These are phyloP conservation scores for Hygrophila difformis DNA, from an alignment of 257 asterid species.

Conservation along the genomic window DNA sequence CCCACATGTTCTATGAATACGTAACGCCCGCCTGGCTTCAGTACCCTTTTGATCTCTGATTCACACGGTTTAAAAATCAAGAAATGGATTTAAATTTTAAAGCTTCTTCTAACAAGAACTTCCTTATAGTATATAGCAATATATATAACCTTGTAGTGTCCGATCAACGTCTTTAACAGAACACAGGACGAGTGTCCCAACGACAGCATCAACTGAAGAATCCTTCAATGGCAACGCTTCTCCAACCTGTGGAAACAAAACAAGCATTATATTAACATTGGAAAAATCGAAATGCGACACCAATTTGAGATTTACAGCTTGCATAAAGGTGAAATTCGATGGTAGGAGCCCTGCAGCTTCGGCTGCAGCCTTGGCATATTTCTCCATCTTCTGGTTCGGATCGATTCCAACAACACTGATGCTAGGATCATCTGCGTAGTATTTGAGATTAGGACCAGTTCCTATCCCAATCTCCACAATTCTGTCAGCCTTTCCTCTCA, in stretches of 20 bases:
- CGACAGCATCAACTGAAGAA: conserved; percentile 82
- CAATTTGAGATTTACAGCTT: conserved; percentile 41
- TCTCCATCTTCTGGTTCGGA: conserved; percentile 82
- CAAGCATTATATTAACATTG: neutral
- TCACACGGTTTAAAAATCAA: neutral
- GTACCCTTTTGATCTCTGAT: conserved; percentile 89
- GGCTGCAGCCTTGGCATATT: conserved; percentile 67
- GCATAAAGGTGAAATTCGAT: conserved; percentile 52
- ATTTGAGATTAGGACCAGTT: conserved; percentile 82
- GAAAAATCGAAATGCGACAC: neutral
- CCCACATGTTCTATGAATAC: conserved; percentile 85
- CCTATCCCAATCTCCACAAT: conserved; percentile 84
- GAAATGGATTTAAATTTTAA: neutral
- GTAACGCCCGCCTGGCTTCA: conserved; percentile 78
- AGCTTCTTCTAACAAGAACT: too few relatives aligned
- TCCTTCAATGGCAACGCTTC: conserved; percentile 76
- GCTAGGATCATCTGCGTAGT: conserved; percentile 47
- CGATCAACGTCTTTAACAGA: conserved; percentile 70
- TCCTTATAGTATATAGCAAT: too few relatives aligned
- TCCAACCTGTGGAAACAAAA: conserved; percentile 40
- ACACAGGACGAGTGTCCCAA: conserved; percentile 85
- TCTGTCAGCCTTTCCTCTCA: conserved; percentile 52
- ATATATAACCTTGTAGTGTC: conserved; percentile 51
- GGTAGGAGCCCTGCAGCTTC: conserved; percentile 49
- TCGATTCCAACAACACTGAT: conserved; percentile 58